Evolutionary conservation across 331 rosid species (phyloP), one percentile per base, ranked within the genome.

Genomic region (Rosa hybrid): DNA sequence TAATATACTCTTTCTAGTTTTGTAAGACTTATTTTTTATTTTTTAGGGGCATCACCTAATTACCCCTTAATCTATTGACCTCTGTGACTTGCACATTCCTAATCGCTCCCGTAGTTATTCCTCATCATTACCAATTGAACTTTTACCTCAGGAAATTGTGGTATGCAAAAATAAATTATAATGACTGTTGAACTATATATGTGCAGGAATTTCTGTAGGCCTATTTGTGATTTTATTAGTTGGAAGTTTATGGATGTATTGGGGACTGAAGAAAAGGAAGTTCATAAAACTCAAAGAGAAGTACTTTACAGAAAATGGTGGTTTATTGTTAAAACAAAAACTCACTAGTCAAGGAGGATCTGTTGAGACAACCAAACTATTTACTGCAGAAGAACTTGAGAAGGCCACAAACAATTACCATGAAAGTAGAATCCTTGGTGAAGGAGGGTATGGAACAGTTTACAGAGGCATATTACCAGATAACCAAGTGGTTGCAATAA

Each of bases 391-490:
- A 42, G 77, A 81, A 16, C 41, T 81, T 12, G 44, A 53, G n/a
- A 69, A 5, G 12, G 84, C 84, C 18, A 76, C 84, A 27, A 70
- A 68, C 72, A 81, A 59, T 20, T 81, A 25, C 54, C 64, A 57
- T 25, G 67, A 69, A 48, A 53, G 39, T 39, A n/a, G 45, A 46
- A 5, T 67, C 6, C 44, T 81, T 4, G 84, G 80, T 12, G 62
- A 75, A 75, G 80, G 84, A 56, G 77, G 81, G 0, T 75, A 68
- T 8, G 80, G 80, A 68, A 68, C 12, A 5, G 63, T 20, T 0
- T 56, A 20, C 27, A 56, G 2, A 20, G 63, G 63, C 0, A 8
- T 56, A 56, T 8, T 56, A n/a, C 11, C 0, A 20, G 12, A 56
- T 56, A n/a, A n/a, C 63, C 5, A 0, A 56, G 27, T 20, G 63